Evolutionary conservation across 768 basidiomycete species (phyloP), one percentile per base, ranked within the genome.

Genomic region (Xanthoconium purpureum): DNA sequence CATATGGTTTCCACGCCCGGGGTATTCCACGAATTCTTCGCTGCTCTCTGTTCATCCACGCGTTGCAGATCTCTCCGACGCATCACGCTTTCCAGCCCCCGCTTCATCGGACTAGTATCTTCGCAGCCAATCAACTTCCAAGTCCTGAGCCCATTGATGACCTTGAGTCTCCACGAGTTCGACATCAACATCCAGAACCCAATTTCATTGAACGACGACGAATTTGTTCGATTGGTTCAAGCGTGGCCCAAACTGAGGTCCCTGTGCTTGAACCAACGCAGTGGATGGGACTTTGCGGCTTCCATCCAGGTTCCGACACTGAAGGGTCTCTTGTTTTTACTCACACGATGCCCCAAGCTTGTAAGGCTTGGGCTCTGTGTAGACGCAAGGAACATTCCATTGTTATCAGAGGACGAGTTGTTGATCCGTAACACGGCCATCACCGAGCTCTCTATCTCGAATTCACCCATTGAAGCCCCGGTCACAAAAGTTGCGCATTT

Each of bases 171-270:
- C 18, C 36, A 24, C 7, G 2, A 6, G 6, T 18, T 61, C 29
- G 36, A 38, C n/a, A 5, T 52, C 39, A 5, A 20, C 3, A 8
- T 58, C 6, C 0, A 0, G 10, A 48, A 39, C 29, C 17, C n/a
- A 3, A 24, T 54, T 30, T 54, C 46, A 14, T 14, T 60, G 52
- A 33, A 47, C 15, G 59, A 59, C 11, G 48, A 59, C 4, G 57
- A 47, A 43, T 20, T 59, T 17, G n/a, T 2, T 30, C 32, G 1
- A 10, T 40, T 50, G 18, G 52, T 32, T 3, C 57, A 40, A 17
- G 52, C 30, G 14, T 60, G 53, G 50, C 58, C 58, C 2, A 37
- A 52, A 10, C 37, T 60, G 42, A 36, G 46, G 17, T 24, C 11
- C 9, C 48, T 61, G 42, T 17, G 29, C n/a, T 28, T 55, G 11